Evolutionary conservation across 164 flowering plant genomes (phyloP).

Genomic region (Amborella trichopoda): DNA sequence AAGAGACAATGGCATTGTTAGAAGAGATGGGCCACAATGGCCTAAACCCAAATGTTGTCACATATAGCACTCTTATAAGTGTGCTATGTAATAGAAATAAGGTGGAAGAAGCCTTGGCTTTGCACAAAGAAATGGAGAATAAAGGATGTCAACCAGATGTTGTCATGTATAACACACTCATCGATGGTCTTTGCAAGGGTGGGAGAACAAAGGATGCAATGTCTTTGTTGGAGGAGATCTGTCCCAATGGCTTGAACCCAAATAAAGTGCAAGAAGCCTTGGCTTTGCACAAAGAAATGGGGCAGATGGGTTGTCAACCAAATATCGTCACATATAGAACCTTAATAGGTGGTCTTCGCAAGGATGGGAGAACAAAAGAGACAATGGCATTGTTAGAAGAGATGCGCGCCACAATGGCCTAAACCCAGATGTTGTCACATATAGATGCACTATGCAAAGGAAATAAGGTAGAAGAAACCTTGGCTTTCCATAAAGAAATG

Average conservation of each 20-base stretch:
- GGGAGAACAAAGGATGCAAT: conserved; percentile 48
- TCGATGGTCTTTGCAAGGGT: conserved; percentile 33
- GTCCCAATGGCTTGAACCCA: conserved; percentile 15
- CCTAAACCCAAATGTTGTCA: conserved; percentile 30
- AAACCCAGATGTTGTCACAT: conserved; percentile 50
- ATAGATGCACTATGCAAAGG: conserved; percentile 37
- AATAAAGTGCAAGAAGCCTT: no score
- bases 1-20: conserved; percentile 36
- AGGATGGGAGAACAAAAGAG: conserved; percentile 31
- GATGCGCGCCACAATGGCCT: conserved; percentile 41
- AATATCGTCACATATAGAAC: conserved; percentile 30
- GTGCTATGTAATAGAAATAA: conserved; percentile 50
- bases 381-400: conserved; percentile 25
- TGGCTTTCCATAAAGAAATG: conserved; percentile 45
- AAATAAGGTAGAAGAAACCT: conserved; percentile 29
- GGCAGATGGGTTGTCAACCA: conserved; percentile 18
- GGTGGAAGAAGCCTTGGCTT: conserved; percentile 32
- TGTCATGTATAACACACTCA: conserved; percentile 40
- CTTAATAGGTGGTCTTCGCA: conserved; percentile 51
- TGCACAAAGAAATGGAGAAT: conserved; percentile 33
- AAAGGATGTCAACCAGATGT: conserved; percentile 42
- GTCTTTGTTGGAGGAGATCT: conserved; percentile 27
- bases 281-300: no score
- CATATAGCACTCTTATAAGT: conserved; percentile 43
- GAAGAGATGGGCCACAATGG: conserved; percentile 47